Evolutionary conservation across 306 rosid species (phyloP).

Genomic region (Casuarina glauca): DNA sequence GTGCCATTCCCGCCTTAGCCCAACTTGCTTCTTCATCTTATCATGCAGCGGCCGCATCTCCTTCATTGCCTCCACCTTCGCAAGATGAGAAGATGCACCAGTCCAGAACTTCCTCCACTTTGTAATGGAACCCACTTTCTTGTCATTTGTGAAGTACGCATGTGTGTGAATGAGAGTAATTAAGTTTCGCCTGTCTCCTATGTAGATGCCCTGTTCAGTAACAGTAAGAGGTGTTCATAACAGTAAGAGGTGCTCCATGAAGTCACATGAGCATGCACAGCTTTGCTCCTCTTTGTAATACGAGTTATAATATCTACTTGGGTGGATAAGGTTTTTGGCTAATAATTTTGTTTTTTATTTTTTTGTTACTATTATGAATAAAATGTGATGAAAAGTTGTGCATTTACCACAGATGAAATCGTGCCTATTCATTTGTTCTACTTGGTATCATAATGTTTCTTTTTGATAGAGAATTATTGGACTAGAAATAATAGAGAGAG

Average conservation of each 20-base stretch:
- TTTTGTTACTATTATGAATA: background rate
- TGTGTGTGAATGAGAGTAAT: background rate
- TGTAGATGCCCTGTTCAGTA: constrained; percentile 23
- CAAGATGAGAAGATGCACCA: constrained; percentile 60
- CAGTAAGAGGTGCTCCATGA: constrained; percentile 7
- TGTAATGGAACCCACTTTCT: constrained; percentile 33
- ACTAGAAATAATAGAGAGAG: no score
- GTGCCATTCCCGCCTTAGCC: constrained; percentile 76
- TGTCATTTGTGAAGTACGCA: constrained; percentile 5
- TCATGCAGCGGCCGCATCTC: constrained; percentile 54
- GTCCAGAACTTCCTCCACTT: constrained; percentile 67
- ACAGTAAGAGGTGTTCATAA: constrained; percentile 16
- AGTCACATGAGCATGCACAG: constrained; percentile 14
- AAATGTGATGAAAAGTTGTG: background rate
- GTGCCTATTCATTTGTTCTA: background rate
- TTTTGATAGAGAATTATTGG: background rate
- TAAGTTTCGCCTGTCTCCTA: constrained; percentile 17
- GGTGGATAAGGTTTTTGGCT: background rate
- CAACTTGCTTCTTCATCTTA: constrained; percentile 88
- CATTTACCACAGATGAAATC: background rate
- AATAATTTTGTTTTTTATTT: background rate
- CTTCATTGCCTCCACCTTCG: constrained; percentile 40
- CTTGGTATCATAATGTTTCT: background rate
- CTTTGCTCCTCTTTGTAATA: constrained; percentile 8
- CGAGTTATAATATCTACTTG: background rate